Evolutionary conservation across 164 flowering plant genomes (phyloP).

Genomic region (Macadamia tetraphylla): DNA sequence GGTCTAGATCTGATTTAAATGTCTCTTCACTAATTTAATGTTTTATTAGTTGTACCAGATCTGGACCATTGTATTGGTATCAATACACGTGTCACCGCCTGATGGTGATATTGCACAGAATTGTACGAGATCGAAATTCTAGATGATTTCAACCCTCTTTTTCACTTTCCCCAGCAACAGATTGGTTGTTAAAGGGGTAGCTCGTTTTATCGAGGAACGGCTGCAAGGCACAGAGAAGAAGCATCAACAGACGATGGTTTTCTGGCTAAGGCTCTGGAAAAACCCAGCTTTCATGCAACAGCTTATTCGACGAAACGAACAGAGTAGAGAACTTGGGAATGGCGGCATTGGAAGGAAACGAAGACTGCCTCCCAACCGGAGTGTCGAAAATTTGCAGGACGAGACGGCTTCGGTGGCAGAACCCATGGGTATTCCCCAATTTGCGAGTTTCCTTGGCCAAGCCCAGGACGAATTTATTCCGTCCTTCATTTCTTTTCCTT

Average conservation of each 20-base stretch:
- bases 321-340: constrained; percentile 14
- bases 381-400: constrained; percentile 31
- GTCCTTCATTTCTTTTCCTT: too few species aligned
- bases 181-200: constrained; percentile 9
- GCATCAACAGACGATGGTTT: constrained; percentile 62
- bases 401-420: constrained; percentile 4
- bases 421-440: background rate
- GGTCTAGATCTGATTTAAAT: too few species aligned
- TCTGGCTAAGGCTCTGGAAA: constrained; percentile 53
- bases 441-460: constrained; percentile 3
- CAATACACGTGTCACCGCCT: too few species aligned
- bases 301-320: constrained; percentile 21
- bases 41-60: too few species aligned
- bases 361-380: constrained; percentile 37
- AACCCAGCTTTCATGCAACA: constrained; percentile 51
- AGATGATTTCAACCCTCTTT: too few species aligned
- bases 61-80: too few species aligned
- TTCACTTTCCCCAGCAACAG: background rate
- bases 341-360: constrained; percentile 44
- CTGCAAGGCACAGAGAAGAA: constrained; percentile 41
- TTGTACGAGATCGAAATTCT: too few species aligned
- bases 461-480: constrained; percentile 13
- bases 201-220: constrained; percentile 42
- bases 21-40: too few species aligned
- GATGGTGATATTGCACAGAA: too few species aligned